Evolutionary conservation across 768 basidiomycete species (phyloP).

Genomic region (Trametopsis cervina): DNA sequence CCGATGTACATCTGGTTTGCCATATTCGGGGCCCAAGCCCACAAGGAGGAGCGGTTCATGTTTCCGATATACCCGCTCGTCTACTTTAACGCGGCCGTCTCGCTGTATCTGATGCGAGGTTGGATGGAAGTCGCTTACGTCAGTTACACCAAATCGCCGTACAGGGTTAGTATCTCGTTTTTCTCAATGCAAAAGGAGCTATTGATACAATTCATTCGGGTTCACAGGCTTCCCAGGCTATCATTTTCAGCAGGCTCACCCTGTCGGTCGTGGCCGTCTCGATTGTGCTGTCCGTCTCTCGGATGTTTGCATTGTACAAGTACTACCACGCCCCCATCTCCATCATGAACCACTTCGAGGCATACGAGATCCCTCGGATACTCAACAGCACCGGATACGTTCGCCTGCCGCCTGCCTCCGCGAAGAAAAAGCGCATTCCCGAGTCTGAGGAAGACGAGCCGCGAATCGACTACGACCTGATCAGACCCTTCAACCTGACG

Average conservation of each 20-base stretch:
- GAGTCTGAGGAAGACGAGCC: constrained; percentile 32
- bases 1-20: constrained; percentile 89
- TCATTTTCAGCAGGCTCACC: constrained; percentile 73
- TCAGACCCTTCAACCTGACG: constrained; percentile 63
- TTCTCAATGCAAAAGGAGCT: not conserved
- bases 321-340: constrained; percentile 91
- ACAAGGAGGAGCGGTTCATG: constrained; percentile 99
- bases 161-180: constrained; percentile 52
- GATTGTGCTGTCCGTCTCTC: constrained; percentile 65
- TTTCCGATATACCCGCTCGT: constrained; percentile 89
- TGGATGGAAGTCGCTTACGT: constrained; percentile 80
- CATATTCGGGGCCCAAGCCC: constrained; percentile 74
- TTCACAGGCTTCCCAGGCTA: constrained; percentile 70
- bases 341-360: constrained; percentile 64
- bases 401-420: constrained; percentile 34
- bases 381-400: constrained; percentile 68
- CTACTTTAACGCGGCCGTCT: constrained; percentile 92
- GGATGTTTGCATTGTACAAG: constrained; percentile 73
- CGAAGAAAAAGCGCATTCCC: constrained; percentile 29
- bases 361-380: constrained; percentile 71
- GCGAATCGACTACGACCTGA: constrained; percentile 58
- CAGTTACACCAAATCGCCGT: constrained; percentile 73
- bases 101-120: constrained; percentile 77
- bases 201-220: not conserved
- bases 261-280: constrained; percentile 60